A percentile compares a stretch with the other conserved stretches of the same genome.
These are phyloP conservation scores for Fusarium abutilonis DNA, from an alignment of 2,329 filamentous ascomycete genomes.

Conservation along the genomic window DNA sequence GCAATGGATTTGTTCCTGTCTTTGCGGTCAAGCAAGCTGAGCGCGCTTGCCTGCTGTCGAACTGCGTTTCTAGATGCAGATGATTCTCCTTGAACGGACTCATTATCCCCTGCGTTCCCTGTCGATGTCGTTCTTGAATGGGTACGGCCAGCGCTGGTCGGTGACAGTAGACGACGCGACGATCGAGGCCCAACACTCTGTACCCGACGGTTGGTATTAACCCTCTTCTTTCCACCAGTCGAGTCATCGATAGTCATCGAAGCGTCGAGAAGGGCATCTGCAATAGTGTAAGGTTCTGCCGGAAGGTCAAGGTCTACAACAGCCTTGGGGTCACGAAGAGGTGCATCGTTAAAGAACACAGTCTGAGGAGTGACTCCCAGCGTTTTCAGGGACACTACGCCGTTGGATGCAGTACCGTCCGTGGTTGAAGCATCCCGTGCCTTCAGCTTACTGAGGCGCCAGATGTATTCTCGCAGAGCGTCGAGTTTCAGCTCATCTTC, in stretches of 20 bases:
- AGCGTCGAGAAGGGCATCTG: slow-evolving; percentile 90
- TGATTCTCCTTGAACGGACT: slow-evolving; percentile 54
- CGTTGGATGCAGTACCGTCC: slow-evolving; percentile 48
- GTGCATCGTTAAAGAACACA: slow-evolving; percentile 87
- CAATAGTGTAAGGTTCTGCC: slow-evolving; percentile 75
- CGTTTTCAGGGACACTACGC: slow-evolving; percentile 75
- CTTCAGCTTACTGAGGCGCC: slow-evolving; percentile 80
- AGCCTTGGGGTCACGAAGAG: slow-evolving; percentile 57
- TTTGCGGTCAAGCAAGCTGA: slow-evolving; percentile 67
- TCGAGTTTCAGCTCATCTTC: slow-evolving; percentile 94
- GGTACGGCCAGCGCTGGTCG: slow-evolving; percentile 47
- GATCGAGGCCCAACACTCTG: slow-evolving; percentile 50
- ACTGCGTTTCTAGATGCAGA: slow-evolving; percentile 59
- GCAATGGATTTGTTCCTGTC: slow-evolving; percentile 67
- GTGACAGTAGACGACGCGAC: slow-evolving; percentile 48
- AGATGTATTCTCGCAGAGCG: slow-evolving; percentile 88
- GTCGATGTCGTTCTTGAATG: slow-evolving; percentile 53
- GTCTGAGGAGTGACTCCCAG: slow-evolving; percentile 85
- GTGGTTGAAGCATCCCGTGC: slow-evolving; percentile 59
- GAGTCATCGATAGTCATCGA: slow-evolving; percentile 85
- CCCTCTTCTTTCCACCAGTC: slow-evolving; percentile 62
- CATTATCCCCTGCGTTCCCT: slow-evolving; percentile 48
- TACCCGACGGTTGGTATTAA: slow-evolving; percentile 61
- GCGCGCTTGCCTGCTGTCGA: slow-evolving; percentile 67
- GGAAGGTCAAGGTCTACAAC: slow-evolving; percentile 48